Conservation (phyloP, 2,329 filamentous ascomycete species). For the Orbilia oligospora region DNA sequence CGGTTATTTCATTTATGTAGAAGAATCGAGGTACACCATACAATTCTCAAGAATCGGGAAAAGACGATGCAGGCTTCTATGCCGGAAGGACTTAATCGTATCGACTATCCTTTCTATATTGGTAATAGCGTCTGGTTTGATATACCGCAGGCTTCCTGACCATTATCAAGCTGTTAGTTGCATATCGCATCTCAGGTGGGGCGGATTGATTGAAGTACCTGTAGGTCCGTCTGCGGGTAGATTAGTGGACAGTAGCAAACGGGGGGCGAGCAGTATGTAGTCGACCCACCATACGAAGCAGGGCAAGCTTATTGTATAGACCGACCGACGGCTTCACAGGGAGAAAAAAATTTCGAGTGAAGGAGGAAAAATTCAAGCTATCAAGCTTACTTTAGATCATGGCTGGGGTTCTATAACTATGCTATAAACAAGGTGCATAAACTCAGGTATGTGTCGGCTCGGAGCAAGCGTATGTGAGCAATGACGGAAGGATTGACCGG, state of each 20-base stretch:
- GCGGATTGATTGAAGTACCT: slow-evolving; percentile 32
- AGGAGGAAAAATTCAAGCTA: slow-evolving; percentile 5
- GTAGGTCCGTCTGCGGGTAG: slow-evolving; percentile 18
- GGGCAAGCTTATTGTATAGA: slow-evolving; percentile 5
- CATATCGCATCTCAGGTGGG: slow-evolving; percentile 60
- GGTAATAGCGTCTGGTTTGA: slow-evolving; percentile 13
- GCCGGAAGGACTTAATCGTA: slow-evolving; percentile 41
- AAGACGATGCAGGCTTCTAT: slow-evolving; percentile 14
- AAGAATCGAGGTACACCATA: slow-evolving; percentile 18
- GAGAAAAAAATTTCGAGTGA: background rate
- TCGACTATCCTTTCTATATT: slow-evolving; percentile 47
- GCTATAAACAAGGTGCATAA: slow-evolving; percentile 12
- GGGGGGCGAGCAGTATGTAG: slow-evolving; percentile 9
- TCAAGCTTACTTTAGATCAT: slow-evolving; percentile 5
- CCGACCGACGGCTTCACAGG: background rate
- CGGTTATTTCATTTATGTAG: slow-evolving; percentile 9
- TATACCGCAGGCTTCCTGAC: slow-evolving; percentile 15
- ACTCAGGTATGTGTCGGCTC: slow-evolving; percentile 40
- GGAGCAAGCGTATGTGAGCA: slow-evolving; percentile 35
- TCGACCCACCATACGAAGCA: slow-evolving; percentile 30
- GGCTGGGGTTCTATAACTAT: slow-evolving; percentile 20
- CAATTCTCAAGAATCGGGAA: slow-evolving; percentile 15
- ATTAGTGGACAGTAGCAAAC: slow-evolving; percentile 29
- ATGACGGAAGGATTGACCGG: slow-evolving; percentile 48
- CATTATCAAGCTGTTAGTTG: slow-evolving; percentile 44